phyloP scores from a whole-genome alignment of 163 green algal genomes.

The Trebouxiophyceae sp. region DNA sequence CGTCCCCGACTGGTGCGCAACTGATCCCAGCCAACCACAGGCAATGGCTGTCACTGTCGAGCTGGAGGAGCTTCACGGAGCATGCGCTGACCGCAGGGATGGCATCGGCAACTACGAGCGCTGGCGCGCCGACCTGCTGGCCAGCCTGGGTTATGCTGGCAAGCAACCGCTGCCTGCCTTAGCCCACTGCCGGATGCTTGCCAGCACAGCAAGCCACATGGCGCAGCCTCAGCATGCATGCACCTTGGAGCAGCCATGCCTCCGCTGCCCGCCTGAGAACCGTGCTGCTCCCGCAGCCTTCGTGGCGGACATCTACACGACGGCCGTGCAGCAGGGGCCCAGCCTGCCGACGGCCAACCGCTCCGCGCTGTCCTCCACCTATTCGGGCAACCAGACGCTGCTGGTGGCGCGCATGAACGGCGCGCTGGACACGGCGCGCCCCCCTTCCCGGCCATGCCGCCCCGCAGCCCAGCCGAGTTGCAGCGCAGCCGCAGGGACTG shows the following conservation, averaged over 20 bases:
- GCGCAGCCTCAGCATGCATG: background rate
- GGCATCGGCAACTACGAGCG: slow-evolving; percentile 21
- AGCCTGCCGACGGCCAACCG: slow-evolving; percentile 1
- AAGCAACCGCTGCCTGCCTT: too few relatives aligned
- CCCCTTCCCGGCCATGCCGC: background rate
- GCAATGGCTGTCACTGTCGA: background rate
- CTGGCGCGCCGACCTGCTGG: slow-evolving; percentile 23
- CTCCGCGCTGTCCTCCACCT: background rate
- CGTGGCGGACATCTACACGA: slow-evolving; percentile 11
- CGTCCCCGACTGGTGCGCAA: slow-evolving; percentile 15
- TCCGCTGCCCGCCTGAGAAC: background rate
- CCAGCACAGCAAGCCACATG: too few relatives aligned
- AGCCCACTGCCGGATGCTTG: too few relatives aligned
- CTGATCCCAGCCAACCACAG: background rate
- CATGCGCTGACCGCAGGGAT: background rate
- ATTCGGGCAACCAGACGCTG: background rate
- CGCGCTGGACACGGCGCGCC: slow-evolving; percentile 14
- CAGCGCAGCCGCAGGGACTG: too few relatives aligned
- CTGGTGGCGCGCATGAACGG: background rate
- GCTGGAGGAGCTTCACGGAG: background rate
- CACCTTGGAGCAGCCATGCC: background rate
- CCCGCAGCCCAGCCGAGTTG: too few relatives aligned
- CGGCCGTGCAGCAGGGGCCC: slow-evolving; percentile 3
- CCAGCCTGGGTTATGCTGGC: slow-evolving; percentile 18
- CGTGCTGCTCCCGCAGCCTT: slow-evolving; percentile 7